Evolutionary conservation across 2,329 filamentous ascomycete genomes (phyloP), one percentile per base, ranked within the genome.

Genomic region (Alternaria metachromatica): DNA sequence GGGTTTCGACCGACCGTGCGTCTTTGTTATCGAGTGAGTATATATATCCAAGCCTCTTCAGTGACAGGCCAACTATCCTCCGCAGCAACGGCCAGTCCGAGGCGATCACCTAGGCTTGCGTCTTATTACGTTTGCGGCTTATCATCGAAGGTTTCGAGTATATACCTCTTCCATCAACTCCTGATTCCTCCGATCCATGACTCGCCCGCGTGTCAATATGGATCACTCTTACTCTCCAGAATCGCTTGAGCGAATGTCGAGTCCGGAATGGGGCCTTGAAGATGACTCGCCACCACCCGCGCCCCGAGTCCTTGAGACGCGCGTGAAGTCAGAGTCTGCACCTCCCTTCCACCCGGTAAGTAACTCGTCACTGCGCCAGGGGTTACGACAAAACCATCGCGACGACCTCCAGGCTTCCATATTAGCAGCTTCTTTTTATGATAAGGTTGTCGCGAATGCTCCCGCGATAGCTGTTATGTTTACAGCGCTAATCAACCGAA

Each of bases 91-190:
- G 25, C 48, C 37, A 18, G 37, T 6, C 11, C 15, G 15, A 20
- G 4, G 15, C 48, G 15, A 13, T 1, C 1, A 3, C 6, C 1
- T 0, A 18, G 4, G 5, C 15, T 30, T 50, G 2, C 6, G 7
- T 11, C 13, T 18, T 1, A 10, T 3, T 26, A 25, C 23, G 20
- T 13, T 18, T 4, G 21, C 48, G 2, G n/a, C 48, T 9, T 7
- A 13, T 12, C 2, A 26, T 28, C 25, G 12, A 50, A 9, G 1
- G 3, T 0, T 3, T 30, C 25, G n/a, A 50, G 20, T 46, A 5
- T 23, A 41, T 9, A 25, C 12, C 6, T 13, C 5, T 18, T 8
- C 13, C 9, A 50, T 20, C 7, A 6, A n/a, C 48, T 28, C 25
- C 48, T 28, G 21, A 28, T 9, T 5, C 9, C 25, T 26, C 48